Evolutionary conservation across 148 eudicot species (phyloP).

Genomic region (Fagopyrum homotropicum): DNA sequence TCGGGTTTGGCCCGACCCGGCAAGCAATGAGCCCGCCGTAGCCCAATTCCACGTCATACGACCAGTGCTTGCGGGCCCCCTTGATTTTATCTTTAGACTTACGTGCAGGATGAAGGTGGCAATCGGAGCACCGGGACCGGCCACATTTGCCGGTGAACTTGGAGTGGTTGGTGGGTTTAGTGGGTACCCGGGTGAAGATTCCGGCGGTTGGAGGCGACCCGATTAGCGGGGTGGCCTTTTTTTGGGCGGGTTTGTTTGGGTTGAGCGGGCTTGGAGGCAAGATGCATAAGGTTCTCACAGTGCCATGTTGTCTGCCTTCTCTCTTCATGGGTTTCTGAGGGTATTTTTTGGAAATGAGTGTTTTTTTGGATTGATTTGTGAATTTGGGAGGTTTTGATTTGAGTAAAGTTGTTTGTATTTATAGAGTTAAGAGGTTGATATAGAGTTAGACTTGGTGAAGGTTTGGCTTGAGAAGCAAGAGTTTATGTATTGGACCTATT

Average conservation of each 20-base stretch:
- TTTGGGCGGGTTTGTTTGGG: slow-evolving; percentile 8
- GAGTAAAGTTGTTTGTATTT: neutral
- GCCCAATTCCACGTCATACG: slow-evolving; percentile 15
- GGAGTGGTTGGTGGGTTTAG: slow-evolving; percentile 79
- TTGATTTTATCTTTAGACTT: slow-evolving; percentile 60
- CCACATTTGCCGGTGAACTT: slow-evolving; percentile 71
- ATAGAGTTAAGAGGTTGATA: neutral
- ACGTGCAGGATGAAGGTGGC: slow-evolving; percentile 39
- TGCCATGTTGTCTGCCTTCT: slow-evolving; percentile 64
- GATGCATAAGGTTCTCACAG: slow-evolving; percentile 44
- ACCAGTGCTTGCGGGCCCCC: slow-evolving; percentile 35
- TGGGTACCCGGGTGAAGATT: slow-evolving; percentile 42
- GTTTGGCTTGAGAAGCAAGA: slow-evolving; percentile 4
- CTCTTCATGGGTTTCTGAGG: slow-evolving; percentile 54
- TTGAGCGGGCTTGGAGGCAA: slow-evolving; percentile 22
- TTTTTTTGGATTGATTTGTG: neutral
- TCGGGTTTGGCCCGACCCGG: slow-evolving; percentile 19
- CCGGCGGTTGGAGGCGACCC: slow-evolving; percentile 50
- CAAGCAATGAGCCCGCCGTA: slow-evolving; percentile 20
- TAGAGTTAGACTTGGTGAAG: slow-evolving; percentile 1
- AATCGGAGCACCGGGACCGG: slow-evolving; percentile 30
- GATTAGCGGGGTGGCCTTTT: slow-evolving; percentile 22
- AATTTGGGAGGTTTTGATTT: neutral
- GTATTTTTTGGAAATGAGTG: neutral
- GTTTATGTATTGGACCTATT: no score